Percentiles rank a stretch among this genome's conserved stretches.
phyloP scores from a whole-genome alignment of 1,284 basidiomycete species.

The Cryptococcus sp. region DNA sequence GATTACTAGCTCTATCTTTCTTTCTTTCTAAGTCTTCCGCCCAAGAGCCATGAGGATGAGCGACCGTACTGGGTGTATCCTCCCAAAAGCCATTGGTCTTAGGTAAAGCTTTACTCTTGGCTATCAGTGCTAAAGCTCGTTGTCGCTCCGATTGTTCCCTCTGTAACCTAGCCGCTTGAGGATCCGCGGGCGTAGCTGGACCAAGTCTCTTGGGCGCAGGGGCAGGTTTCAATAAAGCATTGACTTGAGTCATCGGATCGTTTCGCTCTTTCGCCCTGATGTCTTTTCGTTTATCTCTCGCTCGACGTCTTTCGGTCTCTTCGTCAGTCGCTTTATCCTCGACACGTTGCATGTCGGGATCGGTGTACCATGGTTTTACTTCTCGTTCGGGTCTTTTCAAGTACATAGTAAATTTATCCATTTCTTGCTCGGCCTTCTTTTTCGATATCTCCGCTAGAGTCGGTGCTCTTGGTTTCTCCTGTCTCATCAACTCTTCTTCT shows the following conservation, averaged over 20 bases:
- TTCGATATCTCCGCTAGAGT: conserved; percentile 33
- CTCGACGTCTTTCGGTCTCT: conserved; percentile 37
- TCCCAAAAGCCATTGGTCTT: conserved; percentile 15
- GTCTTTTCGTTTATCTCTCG: conserved; percentile 43
- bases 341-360: conserved; percentile 37
- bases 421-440: conserved; percentile 36
- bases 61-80: conserved; percentile 27
- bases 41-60: conserved; percentile 19
- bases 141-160: conserved; percentile 39
- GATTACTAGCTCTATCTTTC: conserved; percentile 34
- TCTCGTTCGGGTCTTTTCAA: conserved; percentile 46
- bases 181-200: conserved; percentile 5
- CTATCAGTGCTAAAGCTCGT: conserved; percentile 43
- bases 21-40: conserved; percentile 36
- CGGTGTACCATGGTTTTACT: conserved; percentile 49
- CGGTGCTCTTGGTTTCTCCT: conserved; percentile 10
- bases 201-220: background rate
- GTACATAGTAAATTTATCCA: conserved; percentile 48
- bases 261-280: conserved; percentile 33
- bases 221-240: conserved; percentile 13
- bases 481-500: background rate
- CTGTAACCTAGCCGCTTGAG: conserved; percentile 16
- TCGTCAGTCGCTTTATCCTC: conserved; percentile 44
- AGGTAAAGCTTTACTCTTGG: conserved; percentile 20
- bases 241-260: conserved; percentile 42